Conservation (phyloP, 2,329 filamentous ascomycete species). For the Cercospora sojina region DNA sequence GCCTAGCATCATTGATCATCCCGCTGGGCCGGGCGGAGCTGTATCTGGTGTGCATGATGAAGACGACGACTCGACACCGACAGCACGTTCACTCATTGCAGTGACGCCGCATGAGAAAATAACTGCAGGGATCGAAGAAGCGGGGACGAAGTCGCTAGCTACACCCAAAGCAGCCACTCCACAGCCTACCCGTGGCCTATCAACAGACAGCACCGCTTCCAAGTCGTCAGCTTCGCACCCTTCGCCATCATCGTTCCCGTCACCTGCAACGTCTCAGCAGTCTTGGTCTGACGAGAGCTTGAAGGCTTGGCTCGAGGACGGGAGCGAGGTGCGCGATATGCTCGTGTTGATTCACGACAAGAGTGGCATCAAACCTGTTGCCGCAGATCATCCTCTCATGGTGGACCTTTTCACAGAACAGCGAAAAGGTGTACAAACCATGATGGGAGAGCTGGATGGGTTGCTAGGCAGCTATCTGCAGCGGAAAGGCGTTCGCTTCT, state of each 20-base stretch:
- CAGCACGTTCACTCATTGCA: slow-evolving; percentile 32
- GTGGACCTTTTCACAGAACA: slow-evolving; percentile 80
- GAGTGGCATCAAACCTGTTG: slow-evolving; percentile 73
- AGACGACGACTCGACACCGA: slow-evolving; percentile 37
- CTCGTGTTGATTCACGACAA: slow-evolving; percentile 92
- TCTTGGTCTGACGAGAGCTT: slow-evolving; percentile 86
- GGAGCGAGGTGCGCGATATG: slow-evolving; percentile 81
- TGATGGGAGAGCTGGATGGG: slow-evolving; percentile 80
- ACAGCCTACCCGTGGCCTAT: slow-evolving; percentile 21
- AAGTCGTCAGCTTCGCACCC: slow-evolving; percentile 29
- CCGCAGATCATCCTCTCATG: slow-evolving; percentile 81
- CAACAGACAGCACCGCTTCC: slow-evolving; percentile 26
- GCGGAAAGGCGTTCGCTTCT: slow-evolving; percentile 31
- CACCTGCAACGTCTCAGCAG: slow-evolving; percentile 50
- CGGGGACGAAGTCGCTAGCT: not conserved
- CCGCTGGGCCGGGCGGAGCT: slow-evolving; percentile 25
- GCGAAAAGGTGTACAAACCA: slow-evolving; percentile 79
- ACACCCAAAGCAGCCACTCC: slow-evolving; percentile 6
- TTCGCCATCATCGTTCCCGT: slow-evolving; percentile 24
- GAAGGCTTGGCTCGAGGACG: slow-evolving; percentile 76
- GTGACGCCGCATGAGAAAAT: slow-evolving; percentile 1
- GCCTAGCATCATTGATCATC: slow-evolving; percentile 35
- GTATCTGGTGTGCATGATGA: slow-evolving; percentile 21
- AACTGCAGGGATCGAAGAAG: not conserved
- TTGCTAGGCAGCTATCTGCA: slow-evolving; percentile 33